phyloP scores from a whole-genome alignment of 139 green algal species.

The Deuterostichococcus epilithicus region DNA sequence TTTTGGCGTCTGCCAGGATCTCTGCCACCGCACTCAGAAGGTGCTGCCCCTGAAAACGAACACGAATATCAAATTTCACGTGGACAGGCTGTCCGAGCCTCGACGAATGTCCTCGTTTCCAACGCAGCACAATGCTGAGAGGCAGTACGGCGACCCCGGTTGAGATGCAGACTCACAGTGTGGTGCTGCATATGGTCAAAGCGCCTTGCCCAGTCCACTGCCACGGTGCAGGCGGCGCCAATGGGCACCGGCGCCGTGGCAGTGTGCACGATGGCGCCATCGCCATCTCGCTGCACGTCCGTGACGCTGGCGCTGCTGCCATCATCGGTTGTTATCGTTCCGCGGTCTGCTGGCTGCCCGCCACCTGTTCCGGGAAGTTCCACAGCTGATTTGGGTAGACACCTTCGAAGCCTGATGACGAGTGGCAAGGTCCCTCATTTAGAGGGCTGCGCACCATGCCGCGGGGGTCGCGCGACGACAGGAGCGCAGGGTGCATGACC shows the following conservation, averaged over 20 bases:
- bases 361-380: not conserved
- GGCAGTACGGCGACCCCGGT: no score
- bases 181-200: slow-evolving; percentile 24
- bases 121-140: no score
- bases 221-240: not conserved
- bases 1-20: slow-evolving; percentile 4
- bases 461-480: no score
- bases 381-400: no score
- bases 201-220: slow-evolving; percentile 13
- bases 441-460: no score
- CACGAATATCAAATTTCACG: no score
- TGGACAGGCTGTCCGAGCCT: no score
- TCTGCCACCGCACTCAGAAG: slow-evolving; percentile 17
- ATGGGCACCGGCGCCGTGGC: not conserved
- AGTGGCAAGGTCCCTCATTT: no score
- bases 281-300: slow-evolving; percentile 3
- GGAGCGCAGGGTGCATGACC: no score
- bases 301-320: not conserved
- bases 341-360: not conserved
- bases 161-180: slow-evolving; percentile 6
- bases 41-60: slow-evolving; percentile 10
- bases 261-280: not conserved
- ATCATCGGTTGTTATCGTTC: not conserved
- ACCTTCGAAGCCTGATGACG: no score
- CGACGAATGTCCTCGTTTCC: no score